A percentile compares a stretch with the other conserved stretches of the same genome.
phyloP scores from a whole-genome alignment of 129 eudicot genomes.

The Artemisia tridentata region DNA sequence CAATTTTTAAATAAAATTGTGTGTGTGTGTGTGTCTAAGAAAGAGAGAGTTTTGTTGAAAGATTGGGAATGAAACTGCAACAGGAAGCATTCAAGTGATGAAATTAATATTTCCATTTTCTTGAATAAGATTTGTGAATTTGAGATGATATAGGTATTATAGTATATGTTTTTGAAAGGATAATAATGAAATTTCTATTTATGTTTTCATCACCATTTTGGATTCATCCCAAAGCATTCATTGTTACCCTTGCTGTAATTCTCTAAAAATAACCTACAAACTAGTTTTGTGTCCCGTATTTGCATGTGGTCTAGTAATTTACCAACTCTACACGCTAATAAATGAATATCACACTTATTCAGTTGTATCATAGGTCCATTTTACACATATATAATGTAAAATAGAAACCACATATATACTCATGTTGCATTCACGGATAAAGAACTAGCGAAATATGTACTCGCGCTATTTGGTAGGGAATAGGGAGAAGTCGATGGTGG shows the following conservation, averaged over 20 bases:
- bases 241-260: slow-evolving; percentile 10
- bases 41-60: slow-evolving; percentile 20
- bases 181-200: slow-evolving; percentile 23
- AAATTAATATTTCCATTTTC: slow-evolving; percentile 38
- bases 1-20: slow-evolving; percentile 36
- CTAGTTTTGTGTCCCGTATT: slow-evolving; percentile 9
- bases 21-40: slow-evolving; percentile 16
- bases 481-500: no score
- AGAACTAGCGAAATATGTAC: no score
- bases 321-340: background rate
- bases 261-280: background rate
- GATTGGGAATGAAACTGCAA: slow-evolving; percentile 52
- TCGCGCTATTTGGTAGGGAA: no score
- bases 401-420: no score
- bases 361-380: no score
- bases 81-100: slow-evolving; percentile 59
- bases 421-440: no score
- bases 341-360: background rate
- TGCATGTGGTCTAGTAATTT: background rate
- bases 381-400: no score
- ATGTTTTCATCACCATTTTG: slow-evolving; percentile 21
- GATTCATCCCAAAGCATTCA: slow-evolving; percentile 16
- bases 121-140: slow-evolving; percentile 30
- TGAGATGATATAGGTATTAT: slow-evolving; percentile 14
- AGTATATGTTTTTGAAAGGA: slow-evolving; percentile 18